These are phyloP conservation scores for Magnolia sinica DNA, from an alignment of 164 flowering plant species.

Conservation along the genomic window DNA sequence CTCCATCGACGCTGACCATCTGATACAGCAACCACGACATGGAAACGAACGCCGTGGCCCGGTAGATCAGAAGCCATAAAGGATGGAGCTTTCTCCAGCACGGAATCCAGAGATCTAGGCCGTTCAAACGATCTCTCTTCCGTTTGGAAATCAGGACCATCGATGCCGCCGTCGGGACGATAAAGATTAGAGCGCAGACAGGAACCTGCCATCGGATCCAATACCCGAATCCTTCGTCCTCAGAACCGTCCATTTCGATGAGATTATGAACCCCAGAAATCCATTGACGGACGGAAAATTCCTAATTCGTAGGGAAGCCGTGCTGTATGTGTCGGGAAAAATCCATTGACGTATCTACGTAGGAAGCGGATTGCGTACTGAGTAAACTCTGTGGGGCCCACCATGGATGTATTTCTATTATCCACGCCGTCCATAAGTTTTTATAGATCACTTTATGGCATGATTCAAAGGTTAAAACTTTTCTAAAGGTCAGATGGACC, in stretches of 20 bases:
- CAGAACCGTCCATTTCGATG: background rate
- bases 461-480: too few relatives aligned
- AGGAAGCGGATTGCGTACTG: too few relatives aligned
- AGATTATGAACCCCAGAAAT: background rate
- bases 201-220: constrained; percentile 14
- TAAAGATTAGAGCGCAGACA: constrained; percentile 3
- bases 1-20: background rate
- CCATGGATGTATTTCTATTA: too few relatives aligned
- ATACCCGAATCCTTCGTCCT: constrained; percentile 5
- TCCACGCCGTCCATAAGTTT: too few relatives aligned
- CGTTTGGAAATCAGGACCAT: background rate
- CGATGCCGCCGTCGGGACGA: background rate
- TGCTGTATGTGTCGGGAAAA: background rate
- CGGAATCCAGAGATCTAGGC: constrained; percentile 3
- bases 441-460: too few relatives aligned
- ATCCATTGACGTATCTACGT: background rate
- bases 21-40: constrained; percentile 5
- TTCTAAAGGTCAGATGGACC: too few relatives aligned
- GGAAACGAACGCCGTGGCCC: background rate
- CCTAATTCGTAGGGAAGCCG: background rate
- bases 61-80: background rate
- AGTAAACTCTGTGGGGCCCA: background rate
- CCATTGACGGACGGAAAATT: background rate
- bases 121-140: background rate
- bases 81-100: constrained; percentile 13